Evolutionary conservation across 257 asterid species (phyloP).

Genomic region (Lycium barbarum): DNA sequence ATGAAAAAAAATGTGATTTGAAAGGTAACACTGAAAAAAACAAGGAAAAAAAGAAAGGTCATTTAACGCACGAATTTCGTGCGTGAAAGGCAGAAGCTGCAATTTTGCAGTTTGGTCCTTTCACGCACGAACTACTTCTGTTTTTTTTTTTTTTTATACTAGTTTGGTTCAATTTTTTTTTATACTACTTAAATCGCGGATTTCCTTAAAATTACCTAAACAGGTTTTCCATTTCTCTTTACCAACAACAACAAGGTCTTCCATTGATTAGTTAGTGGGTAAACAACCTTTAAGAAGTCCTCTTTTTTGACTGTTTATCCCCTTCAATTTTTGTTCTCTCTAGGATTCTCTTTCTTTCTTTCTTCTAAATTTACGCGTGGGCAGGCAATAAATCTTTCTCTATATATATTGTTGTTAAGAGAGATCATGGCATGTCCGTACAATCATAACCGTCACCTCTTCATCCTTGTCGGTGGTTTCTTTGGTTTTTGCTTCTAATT

Average conservation of each 20-base stretch:
- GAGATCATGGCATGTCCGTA: slow-evolving; percentile 13
- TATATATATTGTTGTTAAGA: neutral
- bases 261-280: neutral
- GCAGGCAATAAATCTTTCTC: neutral
- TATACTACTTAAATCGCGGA: too few species aligned
- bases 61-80: too few species aligned
- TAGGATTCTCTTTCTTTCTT: neutral
- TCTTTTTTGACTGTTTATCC: neutral
- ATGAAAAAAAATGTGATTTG: too few species aligned
- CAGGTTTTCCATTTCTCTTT: neutral
- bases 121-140: too few species aligned
- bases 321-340: neutral
- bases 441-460: neutral
- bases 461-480: neutral
- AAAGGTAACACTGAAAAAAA: too few species aligned
- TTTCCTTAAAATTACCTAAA: neutral
- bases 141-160: too few species aligned
- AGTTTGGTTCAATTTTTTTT: too few species aligned
- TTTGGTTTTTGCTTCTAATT: neutral
- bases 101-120: too few species aligned
- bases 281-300: too few species aligned
- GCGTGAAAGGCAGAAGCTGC: too few species aligned
- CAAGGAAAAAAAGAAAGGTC: too few species aligned
- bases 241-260: neutral
- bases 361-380: neutral